Conservation (phyloP, 371 early-diverging fungal species). For the Homolaphlyctis polyrhiza region DNA sequence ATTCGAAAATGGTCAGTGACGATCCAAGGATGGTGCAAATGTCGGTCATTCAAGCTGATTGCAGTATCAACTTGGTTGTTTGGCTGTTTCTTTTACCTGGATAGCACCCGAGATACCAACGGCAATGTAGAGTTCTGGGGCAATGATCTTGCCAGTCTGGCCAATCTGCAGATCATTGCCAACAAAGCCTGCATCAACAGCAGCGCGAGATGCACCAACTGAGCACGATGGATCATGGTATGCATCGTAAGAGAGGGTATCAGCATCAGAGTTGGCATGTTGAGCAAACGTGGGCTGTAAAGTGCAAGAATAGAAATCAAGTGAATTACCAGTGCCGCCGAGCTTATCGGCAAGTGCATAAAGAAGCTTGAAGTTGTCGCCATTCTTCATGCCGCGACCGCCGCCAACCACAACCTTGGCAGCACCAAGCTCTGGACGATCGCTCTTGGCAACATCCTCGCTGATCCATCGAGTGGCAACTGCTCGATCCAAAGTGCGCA, state of each 20-base stretch:
- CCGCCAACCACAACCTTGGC: slow-evolving; percentile 91
- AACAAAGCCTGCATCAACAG: slow-evolving; percentile 96
- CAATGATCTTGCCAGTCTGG: slow-evolving; percentile 97
- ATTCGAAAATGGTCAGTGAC: no score
- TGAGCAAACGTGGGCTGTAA: no score
- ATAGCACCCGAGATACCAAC: slow-evolving; percentile 97
- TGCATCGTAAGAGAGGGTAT: not conserved
- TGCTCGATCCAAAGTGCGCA: slow-evolving; percentile 1
- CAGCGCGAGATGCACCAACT: slow-evolving; percentile 97
- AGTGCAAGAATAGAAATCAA: not conserved
- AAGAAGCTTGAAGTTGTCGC: slow-evolving; percentile 90
- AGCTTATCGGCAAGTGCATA: slow-evolving; percentile 92
- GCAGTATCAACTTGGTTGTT: no score
- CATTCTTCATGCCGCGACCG: slow-evolving; percentile 95
- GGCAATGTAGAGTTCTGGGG: slow-evolving; percentile 93
- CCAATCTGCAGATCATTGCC: slow-evolving; percentile 96
- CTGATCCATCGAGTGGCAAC: slow-evolving; percentile 73
- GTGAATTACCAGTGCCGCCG: slow-evolving; percentile 77
- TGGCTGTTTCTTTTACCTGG: slow-evolving; percentile 26
- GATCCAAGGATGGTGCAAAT: no score
- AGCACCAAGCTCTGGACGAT: slow-evolving; percentile 87
- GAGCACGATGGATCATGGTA: slow-evolving; percentile 5
- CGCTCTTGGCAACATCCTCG: slow-evolving; percentile 89
- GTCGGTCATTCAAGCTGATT: no score
- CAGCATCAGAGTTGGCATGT: no score